These are phyloP conservation scores for Cryphonectria naterciae DNA, from an alignment of 2,329 filamentous ascomycete genomes.

Conservation along the genomic window DNA sequence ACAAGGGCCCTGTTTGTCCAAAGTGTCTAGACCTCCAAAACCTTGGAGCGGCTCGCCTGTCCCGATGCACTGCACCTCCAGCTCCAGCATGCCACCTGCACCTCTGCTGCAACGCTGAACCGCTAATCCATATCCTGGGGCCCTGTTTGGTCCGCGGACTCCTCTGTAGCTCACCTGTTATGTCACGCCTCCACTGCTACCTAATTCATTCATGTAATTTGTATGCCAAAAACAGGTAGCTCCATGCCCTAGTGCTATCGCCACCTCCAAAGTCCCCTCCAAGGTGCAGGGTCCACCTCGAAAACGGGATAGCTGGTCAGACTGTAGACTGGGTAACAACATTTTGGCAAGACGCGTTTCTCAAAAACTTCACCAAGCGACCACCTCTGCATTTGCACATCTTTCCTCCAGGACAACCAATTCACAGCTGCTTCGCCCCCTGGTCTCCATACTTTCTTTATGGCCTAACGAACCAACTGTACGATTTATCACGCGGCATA, in stretches of 20 bases:
- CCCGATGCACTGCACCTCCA: conserved; percentile 7
- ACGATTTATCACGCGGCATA: conserved; percentile 1
- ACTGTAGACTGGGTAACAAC: background rate
- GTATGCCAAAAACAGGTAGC: conserved; percentile 1
- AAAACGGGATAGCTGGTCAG: background rate
- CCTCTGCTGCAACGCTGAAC: conserved; percentile 5
- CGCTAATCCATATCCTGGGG: conserved; percentile 17
- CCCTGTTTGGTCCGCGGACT: conserved; percentile 25
- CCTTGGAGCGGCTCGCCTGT: conserved; percentile 3
- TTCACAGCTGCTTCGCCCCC: background rate
- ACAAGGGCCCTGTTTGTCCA: conserved; percentile 10
- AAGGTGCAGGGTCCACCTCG: background rate
- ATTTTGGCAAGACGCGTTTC: conserved; percentile 1
- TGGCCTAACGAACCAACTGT: background rate
- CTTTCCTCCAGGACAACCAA: background rate
- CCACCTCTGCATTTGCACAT: background rate
- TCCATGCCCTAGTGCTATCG: conserved; percentile 14
- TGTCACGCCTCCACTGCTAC: conserved; percentile 18
- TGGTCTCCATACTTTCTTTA: background rate
- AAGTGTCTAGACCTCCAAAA: conserved; percentile 7
- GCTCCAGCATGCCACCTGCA: conserved; percentile 10
- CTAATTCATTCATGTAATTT: background rate
- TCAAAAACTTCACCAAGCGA: background rate
- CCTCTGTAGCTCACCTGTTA: conserved; percentile 17
- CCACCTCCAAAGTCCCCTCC: background rate